Evolutionary conservation across 305 asterid genomes (phyloP), one percentile per base, ranked within the genome.

Genomic region (Solanum chacoense): DNA sequence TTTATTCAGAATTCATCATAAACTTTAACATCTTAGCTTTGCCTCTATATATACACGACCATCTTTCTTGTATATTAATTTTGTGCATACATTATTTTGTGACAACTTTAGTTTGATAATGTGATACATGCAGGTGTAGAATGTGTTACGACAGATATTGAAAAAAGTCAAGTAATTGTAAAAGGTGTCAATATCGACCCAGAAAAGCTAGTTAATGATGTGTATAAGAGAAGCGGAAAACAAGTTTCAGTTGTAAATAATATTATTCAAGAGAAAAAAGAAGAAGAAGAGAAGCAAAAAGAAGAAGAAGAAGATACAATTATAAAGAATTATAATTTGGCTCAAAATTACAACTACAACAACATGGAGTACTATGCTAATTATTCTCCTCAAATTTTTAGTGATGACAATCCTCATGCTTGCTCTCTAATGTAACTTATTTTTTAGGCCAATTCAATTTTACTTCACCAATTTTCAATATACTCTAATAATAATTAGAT

Each of bases 381-480:
- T 45, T 92, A 94, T 87, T 92, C 95, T 34, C 96, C 97, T 90
- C 96, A 94, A 86, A 24, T 95, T 26, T 96, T 95, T 94, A 96
- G 98, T 42, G 99, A 96, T 80, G 98, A 95, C 88, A 96, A 96
- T 87, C 98, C 99, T 4, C 89, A 96, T 88, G 99, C 99, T 75
- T 96, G 98, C 91, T 85, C 88, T 85, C 87, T 95, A 32, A 93
- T 94, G 98, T 96, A 91, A 93, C 16, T 40, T 28, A 32, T 8
- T 32, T 32, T 31, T 67, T 18, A 67, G 18, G 32, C 74, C 8
- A 67, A 67, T 24, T 67, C 11, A 59, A 59, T 59, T 59, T 55
- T 55, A 55, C 67, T 55, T 7, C 67, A 55, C 11, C 67, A 20
- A 59, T 20, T 59, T 59, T 59, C 69, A 59, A 8, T 59, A 18